Evolutionary conservation across 2,329 filamentous ascomycete species (phyloP), one percentile per base, ranked within the genome.

Genomic region (Dactylellina haptotyla): DNA sequence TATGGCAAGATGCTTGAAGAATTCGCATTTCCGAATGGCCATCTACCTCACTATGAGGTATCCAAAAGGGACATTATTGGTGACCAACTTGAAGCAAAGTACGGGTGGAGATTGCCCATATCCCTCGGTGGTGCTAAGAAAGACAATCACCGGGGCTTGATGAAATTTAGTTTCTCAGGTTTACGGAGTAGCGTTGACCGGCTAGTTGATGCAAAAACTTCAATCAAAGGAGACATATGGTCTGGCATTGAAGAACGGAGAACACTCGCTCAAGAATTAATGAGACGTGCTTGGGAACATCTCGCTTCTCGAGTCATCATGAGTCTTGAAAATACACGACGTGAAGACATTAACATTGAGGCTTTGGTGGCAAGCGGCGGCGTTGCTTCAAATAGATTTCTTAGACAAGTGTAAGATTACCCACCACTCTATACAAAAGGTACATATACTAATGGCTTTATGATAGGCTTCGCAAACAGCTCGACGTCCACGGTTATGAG

Each of bases 231-330:
- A 9, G 76, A 86, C 1, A 81, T 84, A 12, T 73, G 69, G 69
- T 53, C 61, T 2, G 59, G 62, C 32, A 18, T 66, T 4, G 69
- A 61, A 1, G 90, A 96, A 79, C 86, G 93, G 3, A 84, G 85
- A 26, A 83, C 84, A 1, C 84, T 99, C 45, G 94, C 91, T 0
- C 84, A 85, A 41, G 89, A 90, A 75, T 84, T 87, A 0, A 93
- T 97, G 89, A 86, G 88, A 34, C 84, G 93, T 1, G 88, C 89
- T 14, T 99, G 98, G 80, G 92, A 97, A 80, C 94, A 98, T 82
- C 83, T 98, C 25, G 89, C 87, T 0, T 90, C 88, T 75, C 86
- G 94, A 8, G 84, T 95, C 1, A 80, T 94, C 12, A 83, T 95
- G 45, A 90, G 87, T 0, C 83, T 97, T n/a, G 81, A 85, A 50